A percentile compares a stretch with the other conserved stretches of the same genome.
These are phyloP conservation scores for Vitis hybrid DNA, from an alignment of 177 flowering plant species.

Conservation along the genomic window DNA sequence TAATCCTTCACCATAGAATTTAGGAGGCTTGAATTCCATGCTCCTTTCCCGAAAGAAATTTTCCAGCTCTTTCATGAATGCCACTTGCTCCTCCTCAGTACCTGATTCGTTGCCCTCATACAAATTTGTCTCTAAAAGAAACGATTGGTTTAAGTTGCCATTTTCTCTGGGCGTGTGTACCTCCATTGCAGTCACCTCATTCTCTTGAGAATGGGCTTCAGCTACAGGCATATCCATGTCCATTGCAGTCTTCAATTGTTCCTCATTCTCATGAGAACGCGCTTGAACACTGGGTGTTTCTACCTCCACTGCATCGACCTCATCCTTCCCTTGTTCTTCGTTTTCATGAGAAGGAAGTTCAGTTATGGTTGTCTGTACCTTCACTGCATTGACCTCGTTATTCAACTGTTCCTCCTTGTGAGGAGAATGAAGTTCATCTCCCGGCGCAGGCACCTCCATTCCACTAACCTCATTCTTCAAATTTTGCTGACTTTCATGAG, in stretches of 20 bases:
- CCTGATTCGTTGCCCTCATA: slow-evolving; percentile 67
- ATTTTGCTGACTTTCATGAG: too few relatives aligned
- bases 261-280: too few relatives aligned
- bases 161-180: neutral
- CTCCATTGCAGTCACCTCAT: slow-evolving; percentile 5
- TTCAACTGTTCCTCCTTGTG: slow-evolving; percentile 4
- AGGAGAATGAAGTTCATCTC: neutral
- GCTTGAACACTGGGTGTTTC: too few relatives aligned
- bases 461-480: too few relatives aligned
- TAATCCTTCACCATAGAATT: slow-evolving; percentile 80
- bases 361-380: neutral
- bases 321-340: too few relatives aligned
- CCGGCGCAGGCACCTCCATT: too few relatives aligned
- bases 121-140: slow-evolving; percentile 24
- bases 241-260: too few relatives aligned
- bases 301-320: too few relatives aligned
- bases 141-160: slow-evolving; percentile 27
- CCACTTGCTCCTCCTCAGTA: slow-evolving; percentile 72
- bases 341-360: too few relatives aligned
- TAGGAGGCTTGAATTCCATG: slow-evolving; percentile 91
- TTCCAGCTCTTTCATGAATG: slow-evolving; percentile 74
- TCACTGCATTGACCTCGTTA: slow-evolving; percentile 3
- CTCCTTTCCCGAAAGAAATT: slow-evolving; percentile 61
- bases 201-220: too few relatives aligned
- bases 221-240: too few relatives aligned